Conservation (phyloP, 2,329 filamentous ascomycete genomes). For the Niveomyces coronatus region DNA sequence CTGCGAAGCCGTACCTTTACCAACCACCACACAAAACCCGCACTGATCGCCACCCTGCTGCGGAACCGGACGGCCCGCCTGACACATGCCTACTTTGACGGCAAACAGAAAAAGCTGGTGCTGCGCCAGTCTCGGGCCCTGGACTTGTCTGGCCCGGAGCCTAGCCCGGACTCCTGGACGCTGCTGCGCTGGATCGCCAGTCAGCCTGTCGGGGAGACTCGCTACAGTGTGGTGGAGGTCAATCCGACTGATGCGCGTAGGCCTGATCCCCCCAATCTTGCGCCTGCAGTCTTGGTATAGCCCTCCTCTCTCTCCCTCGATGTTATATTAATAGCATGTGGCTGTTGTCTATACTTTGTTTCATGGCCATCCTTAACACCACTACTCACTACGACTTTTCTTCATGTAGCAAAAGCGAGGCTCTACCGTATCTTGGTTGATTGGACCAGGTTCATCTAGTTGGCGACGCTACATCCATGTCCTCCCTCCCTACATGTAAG, state of each 20-base stretch:
- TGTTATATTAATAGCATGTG: background rate
- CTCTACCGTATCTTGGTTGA: background rate
- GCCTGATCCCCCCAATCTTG: background rate
- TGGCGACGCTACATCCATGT: too few relatives aligned
- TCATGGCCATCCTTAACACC: background rate
- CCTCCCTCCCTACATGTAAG: too few relatives aligned
- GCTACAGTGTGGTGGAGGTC: background rate
- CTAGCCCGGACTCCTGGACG: background rate
- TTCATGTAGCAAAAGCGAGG: background rate
- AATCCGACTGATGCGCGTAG: background rate
- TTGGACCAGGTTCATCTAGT: background rate
- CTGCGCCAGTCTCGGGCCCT: constrained; percentile 3
- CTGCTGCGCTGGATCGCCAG: constrained; percentile 4
- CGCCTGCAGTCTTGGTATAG: background rate
- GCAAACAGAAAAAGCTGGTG: constrained; percentile 3
- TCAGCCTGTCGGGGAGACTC: background rate
- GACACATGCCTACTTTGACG: constrained; percentile 3
- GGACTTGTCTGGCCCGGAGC: background rate
- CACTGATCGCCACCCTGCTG: background rate
- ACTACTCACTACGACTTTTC: background rate
- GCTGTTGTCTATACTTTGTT: background rate
- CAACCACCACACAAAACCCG: constrained; percentile 3
- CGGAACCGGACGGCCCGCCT: background rate
- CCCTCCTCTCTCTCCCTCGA: background rate
- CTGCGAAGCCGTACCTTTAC: background rate